Conservation (phyloP, 2,329 filamentous ascomycete genomes). For the Pseudogymnoascus sp. region DNA sequence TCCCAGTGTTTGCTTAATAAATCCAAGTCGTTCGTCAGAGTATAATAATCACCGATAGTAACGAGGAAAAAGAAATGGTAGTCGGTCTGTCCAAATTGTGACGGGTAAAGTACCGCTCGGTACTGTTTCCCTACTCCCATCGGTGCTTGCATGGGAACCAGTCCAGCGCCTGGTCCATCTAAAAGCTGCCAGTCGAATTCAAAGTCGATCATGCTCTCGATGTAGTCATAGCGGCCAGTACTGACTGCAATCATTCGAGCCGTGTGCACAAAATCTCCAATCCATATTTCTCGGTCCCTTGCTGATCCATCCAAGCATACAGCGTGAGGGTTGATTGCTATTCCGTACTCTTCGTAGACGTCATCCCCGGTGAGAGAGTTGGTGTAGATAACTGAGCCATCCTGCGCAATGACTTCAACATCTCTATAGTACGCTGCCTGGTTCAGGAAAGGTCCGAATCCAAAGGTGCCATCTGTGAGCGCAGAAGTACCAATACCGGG, state of each 20-base stretch:
- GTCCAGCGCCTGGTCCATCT: background rate
- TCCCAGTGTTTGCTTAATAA: background rate
- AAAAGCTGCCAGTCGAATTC: conserved; percentile 24
- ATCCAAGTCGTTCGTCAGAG: background rate
- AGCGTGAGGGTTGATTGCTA: conserved; percentile 28
- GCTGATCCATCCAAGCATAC: conserved; percentile 37
- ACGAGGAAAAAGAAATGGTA: conserved; percentile 4
- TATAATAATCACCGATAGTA: background rate
- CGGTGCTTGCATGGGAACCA: conserved; percentile 10
- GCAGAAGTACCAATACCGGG: conserved; percentile 12
- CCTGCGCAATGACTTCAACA: conserved; percentile 22
- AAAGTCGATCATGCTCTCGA: conserved; percentile 30
- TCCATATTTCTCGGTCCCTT: conserved; percentile 36
- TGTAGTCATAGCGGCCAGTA: conserved; percentile 31
- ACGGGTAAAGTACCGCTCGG: conserved; percentile 10
- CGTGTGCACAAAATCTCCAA: conserved; percentile 37
- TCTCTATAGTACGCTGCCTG: conserved; percentile 32
- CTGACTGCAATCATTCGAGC: conserved; percentile 30
- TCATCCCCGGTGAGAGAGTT: conserved; percentile 24
- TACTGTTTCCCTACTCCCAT: conserved; percentile 12
- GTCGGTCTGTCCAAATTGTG: conserved; percentile 5
- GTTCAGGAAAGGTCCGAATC: conserved; percentile 36
- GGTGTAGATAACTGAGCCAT: conserved; percentile 27
- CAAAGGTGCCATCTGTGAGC: conserved; percentile 29
- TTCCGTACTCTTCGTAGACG: conserved; percentile 32